Conservation (phyloP, 2,329 filamentous ascomycete species). For the Colletotrichum costaricense region DNA sequence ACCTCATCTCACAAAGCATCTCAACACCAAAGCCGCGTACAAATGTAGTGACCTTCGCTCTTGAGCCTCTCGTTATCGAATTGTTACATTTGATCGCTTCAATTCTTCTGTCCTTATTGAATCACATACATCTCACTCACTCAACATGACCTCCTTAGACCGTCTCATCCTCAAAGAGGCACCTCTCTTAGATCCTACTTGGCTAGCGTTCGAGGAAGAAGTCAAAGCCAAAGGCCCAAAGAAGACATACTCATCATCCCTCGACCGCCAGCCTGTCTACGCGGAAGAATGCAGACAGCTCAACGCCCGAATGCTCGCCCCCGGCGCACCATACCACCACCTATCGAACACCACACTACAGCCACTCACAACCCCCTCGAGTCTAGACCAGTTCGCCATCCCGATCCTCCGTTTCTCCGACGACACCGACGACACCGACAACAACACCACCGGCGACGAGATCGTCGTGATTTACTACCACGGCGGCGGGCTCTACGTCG, state of each 20-base stretch:
- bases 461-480: conserved; percentile 58
- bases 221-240: conserved; percentile 42
- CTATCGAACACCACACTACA: conserved; percentile 48
- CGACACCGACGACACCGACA: too few relatives aligned
- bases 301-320: conserved; percentile 48
- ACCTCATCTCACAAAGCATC: conserved; percentile 11
- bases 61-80: background rate
- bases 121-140: background rate
- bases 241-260: conserved; percentile 39
- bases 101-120: too few relatives aligned
- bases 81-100: background rate
- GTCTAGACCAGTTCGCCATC: conserved; percentile 46
- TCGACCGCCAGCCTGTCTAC: conserved; percentile 53
- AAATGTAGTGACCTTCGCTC: background rate
- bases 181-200: conserved; percentile 53
- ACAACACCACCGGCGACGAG: conserved; percentile 21
- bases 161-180: conserved; percentile 17
- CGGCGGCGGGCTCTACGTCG: conserved; percentile 59
- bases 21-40: background rate
- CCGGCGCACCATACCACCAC: conserved; percentile 48
- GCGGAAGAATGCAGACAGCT: conserved; percentile 52
- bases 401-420: conserved; percentile 44
- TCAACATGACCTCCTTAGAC: conserved; percentile 7
- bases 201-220: conserved; percentile 52
- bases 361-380: conserved; percentile 46